These are phyloP conservation scores for Penicillium sclerotiorum DNA, from an alignment of 2,329 filamentous ascomycete genomes.

Conservation along the genomic window DNA sequence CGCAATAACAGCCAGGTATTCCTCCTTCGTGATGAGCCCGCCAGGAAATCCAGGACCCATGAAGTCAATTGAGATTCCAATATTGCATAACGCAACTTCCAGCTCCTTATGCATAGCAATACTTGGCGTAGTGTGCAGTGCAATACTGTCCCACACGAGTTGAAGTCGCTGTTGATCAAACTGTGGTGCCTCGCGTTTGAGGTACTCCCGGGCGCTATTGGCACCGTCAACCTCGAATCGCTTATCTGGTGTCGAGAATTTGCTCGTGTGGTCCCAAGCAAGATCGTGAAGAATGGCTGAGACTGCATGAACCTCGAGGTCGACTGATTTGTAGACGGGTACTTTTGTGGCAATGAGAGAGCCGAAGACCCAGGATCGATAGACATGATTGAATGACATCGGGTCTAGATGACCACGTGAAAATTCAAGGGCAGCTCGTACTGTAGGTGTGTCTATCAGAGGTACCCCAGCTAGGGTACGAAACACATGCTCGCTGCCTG, in stretches of 20 bases:
- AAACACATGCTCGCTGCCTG: too few species aligned
- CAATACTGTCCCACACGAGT: slow-evolving; percentile 55
- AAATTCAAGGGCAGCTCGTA: slow-evolving; percentile 5
- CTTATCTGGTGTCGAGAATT: slow-evolving; percentile 46
- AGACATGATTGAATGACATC: slow-evolving; percentile 7
- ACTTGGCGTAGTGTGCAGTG: slow-evolving; percentile 45
- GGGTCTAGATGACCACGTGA: background rate
- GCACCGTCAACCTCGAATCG: slow-evolving; percentile 57
- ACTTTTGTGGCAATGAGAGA: background rate
- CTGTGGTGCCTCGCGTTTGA: slow-evolving; percentile 26
- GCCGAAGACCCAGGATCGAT: slow-evolving; percentile 5
- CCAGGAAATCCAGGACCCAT: slow-evolving; percentile 36
- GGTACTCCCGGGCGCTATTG: slow-evolving; percentile 47
- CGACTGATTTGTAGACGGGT: background rate
- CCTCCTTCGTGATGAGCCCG: slow-evolving; percentile 26
- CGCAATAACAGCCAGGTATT: slow-evolving; percentile 36
- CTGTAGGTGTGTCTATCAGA: slow-evolving; percentile 3
- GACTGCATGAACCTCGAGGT: slow-evolving; percentile 7
- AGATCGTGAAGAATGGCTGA: slow-evolving; percentile 26
- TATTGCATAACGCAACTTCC: slow-evolving; percentile 39
- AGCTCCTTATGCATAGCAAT: slow-evolving; percentile 49
- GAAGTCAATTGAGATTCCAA: slow-evolving; percentile 46
- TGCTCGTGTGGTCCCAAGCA: slow-evolving; percentile 42
- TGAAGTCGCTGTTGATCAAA: slow-evolving; percentile 50
- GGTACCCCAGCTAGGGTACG: slow-evolving; percentile 3